Percentiles rank a stretch among this genome's conserved stretches.
These are phyloP conservation scores for Calonectria pauciramosa DNA, from an alignment of 2,329 filamentous ascomycete genomes.

Conservation along the genomic window DNA sequence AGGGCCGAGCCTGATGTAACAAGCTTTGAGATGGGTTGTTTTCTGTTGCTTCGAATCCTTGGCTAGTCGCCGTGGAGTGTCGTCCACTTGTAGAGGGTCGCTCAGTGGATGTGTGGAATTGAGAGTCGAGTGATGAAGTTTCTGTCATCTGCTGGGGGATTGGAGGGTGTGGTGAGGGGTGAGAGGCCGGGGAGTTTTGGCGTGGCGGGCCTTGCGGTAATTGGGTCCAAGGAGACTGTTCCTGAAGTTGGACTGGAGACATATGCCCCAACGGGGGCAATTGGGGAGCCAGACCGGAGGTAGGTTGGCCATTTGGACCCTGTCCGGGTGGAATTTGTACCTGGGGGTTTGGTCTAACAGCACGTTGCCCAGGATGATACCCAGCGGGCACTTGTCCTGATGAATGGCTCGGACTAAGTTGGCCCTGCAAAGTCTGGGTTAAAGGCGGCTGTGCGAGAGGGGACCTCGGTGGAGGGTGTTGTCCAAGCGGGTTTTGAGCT, in stretches of 20 bases:
- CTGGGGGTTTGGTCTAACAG: not conserved
- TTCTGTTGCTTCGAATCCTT: not conserved
- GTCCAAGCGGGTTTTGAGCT: slow-evolving; percentile 27
- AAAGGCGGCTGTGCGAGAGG: slow-evolving; percentile 12
- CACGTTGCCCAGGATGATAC: not conserved
- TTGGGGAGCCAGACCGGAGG: slow-evolving; percentile 14
- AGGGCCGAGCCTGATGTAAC: slow-evolving; percentile 21
- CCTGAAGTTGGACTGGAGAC: slow-evolving; percentile 23
- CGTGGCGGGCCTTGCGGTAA: slow-evolving; percentile 4
- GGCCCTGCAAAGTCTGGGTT: not conserved
- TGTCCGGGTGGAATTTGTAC: slow-evolving; percentile 3
- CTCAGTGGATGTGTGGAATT: slow-evolving; percentile 28
- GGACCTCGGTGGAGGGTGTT: slow-evolving; percentile 15
- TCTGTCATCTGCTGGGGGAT: slow-evolving; percentile 35
- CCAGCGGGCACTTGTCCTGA: not conserved
- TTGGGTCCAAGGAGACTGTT: slow-evolving; percentile 18
- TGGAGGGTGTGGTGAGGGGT: slow-evolving; percentile 18
- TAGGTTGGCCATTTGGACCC: not conserved
- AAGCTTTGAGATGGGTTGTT: slow-evolving; percentile 4
- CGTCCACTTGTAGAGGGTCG: slow-evolving; percentile 30
- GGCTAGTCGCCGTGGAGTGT: slow-evolving; percentile 6
- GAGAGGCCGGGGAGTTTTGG: slow-evolving; percentile 10
- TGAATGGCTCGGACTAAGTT: not conserved
- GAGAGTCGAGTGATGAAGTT: slow-evolving; percentile 30
- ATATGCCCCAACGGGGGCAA: slow-evolving; percentile 16